Conservation (phyloP, 2,329 filamentous ascomycete species). For the Setomelanomma holmii region DNA sequence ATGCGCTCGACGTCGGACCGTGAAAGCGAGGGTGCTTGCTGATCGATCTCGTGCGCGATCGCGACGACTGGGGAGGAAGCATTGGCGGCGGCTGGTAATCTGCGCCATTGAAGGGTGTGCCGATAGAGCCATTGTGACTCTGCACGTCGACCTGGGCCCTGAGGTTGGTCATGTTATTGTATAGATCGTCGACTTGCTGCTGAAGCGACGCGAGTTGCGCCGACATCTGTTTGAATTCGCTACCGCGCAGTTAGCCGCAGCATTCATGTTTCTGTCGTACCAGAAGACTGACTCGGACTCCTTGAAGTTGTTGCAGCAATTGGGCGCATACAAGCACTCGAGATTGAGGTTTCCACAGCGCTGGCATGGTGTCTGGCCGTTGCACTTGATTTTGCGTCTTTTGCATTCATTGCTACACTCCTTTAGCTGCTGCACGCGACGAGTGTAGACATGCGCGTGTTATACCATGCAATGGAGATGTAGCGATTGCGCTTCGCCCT, state of each 20-base stretch:
- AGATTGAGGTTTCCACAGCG: constrained; percentile 69
- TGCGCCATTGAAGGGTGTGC: constrained; percentile 37
- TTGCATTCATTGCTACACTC: constrained; percentile 68
- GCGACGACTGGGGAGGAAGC: constrained; percentile 45
- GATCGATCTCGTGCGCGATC: constrained; percentile 43
- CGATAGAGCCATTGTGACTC: constrained; percentile 33
- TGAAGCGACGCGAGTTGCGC: constrained; percentile 77
- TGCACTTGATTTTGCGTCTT: constrained; percentile 72
- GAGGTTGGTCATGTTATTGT: constrained; percentile 73
- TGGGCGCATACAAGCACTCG: constrained; percentile 70
- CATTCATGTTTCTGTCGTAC: neutral
- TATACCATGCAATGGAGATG: constrained; percentile 71
- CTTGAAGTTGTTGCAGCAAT: constrained; percentile 82
- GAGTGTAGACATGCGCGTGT: constrained; percentile 34
- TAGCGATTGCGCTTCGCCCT: constrained; percentile 71
- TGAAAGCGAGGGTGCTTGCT: constrained; percentile 71
- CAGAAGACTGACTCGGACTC: constrained; percentile 72
- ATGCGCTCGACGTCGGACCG: constrained; percentile 84
- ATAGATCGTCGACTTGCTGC: constrained; percentile 82
- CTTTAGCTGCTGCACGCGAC: constrained; percentile 16
- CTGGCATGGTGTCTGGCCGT: constrained; percentile 70
- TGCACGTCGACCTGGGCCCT: constrained; percentile 57
- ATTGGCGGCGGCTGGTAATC: constrained; percentile 45
- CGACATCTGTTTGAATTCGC: constrained; percentile 83
- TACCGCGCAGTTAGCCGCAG: constrained; percentile 30